Percentiles rank a stretch among this genome's conserved stretches.
Conservation (phyloP, 169 alveolate genomes). For the Plasmodium gonderi region DNA sequence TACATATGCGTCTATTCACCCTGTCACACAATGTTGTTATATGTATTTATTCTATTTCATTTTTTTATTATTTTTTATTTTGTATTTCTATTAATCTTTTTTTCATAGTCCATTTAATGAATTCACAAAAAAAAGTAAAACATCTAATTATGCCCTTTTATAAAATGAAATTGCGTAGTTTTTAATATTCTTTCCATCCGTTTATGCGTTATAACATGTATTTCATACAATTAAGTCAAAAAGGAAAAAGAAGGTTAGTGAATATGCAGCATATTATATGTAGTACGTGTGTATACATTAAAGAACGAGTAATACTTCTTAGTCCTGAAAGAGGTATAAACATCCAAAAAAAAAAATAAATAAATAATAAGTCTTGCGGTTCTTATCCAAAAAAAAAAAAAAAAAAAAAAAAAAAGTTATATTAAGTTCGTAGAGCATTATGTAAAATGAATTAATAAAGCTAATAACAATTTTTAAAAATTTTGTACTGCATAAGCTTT, state of each 20-base stretch:
- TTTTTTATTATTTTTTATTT: not conserved
- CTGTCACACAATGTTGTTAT: not conserved
- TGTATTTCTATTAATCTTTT: not conserved
- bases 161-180: not conserved
- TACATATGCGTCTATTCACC: no score
- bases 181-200: not conserved
- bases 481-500: not conserved
- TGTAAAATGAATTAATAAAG: not conserved
- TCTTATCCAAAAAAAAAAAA: not conserved
- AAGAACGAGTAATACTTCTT: not conserved
- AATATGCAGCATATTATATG: no score
- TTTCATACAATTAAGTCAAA: no score
- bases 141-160: not conserved
- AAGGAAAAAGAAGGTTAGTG: no score
- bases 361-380: no score
- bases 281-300: not conserved
- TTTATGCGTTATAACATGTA: not conserved
- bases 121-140: not conserved
- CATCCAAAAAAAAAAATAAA: not conserved
- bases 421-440: not conserved
- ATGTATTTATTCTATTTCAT: not conserved
- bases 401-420: not conserved
- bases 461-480: not conserved
- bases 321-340: not conserved
- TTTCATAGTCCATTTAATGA: not conserved